Percentiles rank a stretch among this genome's conserved stretches.
phyloP scores from a whole-genome alignment of 345 rosid genomes.

The Hibiscus tridactylites region DNA sequence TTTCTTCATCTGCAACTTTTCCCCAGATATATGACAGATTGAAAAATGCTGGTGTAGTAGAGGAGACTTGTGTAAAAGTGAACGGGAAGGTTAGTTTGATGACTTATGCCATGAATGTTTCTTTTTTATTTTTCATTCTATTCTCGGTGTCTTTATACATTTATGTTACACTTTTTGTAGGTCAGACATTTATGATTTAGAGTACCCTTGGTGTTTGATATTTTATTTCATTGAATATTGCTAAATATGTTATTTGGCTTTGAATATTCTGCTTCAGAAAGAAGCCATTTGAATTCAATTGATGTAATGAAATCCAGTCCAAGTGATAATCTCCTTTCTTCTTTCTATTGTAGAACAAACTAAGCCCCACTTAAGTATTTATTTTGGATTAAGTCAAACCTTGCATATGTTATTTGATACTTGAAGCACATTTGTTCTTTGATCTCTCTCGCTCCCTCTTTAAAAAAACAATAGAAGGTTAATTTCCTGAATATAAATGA shows the following conservation, averaged over 20 bases:
- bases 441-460: background rate
- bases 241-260: background rate
- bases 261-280: background rate
- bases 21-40: conserved; percentile 53
- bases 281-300: background rate
- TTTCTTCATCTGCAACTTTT: background rate
- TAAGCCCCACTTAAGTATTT: background rate
- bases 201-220: background rate
- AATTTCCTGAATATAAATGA: background rate
- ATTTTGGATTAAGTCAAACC: background rate
- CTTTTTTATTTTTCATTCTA: background rate
- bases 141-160: conserved; percentile 2
- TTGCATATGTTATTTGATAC: background rate
- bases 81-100: conserved; percentile 48
- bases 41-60: conserved; percentile 56
- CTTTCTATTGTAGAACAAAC: background rate
- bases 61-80: conserved; percentile 64
- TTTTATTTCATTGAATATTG: background rate
- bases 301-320: background rate
- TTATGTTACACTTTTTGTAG: background rate
- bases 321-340: background rate
- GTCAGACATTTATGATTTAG: background rate
- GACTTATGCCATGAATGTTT: background rate
- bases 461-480: background rate
- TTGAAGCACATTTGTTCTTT: background rate